Evolutionary conservation across 2,329 filamentous ascomycete genomes (phyloP), one percentile per base, ranked within the genome.

Genomic region (Microcyclospora pomicola): DNA sequence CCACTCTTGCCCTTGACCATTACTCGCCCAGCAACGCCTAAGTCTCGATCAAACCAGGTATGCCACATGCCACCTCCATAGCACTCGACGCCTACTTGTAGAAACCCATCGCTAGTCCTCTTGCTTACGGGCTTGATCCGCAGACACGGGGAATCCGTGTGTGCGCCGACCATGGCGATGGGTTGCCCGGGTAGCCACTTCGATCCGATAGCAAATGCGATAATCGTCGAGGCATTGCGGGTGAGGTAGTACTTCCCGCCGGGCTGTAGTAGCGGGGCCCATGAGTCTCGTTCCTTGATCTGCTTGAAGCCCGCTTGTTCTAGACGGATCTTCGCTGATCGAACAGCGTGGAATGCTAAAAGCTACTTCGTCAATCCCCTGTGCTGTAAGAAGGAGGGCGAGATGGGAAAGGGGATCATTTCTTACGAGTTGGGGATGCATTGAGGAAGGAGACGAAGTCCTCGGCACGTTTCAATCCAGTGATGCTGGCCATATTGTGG

Each of bases 21-120:
- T 11, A 83, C 83, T 42, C 91, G 74, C 7, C 91, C 91, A 27
- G 91, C 91, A 38, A 96, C 77, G 51, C 83, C 82, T 44, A 98
- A 67, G 59, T 98, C 91, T 36, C 91, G 79, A 60, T 98, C 91
- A 56, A 98, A 98, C 91, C 77, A 98, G 34, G 84, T 93, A 62
- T 95, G 87, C 88, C 88, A 96, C 54, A 96, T 79, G 39, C 91
- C 91, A 44, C 91, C 91, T 37, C 91, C 91, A 56, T 98, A 98
- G 2, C 85, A 88, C 68, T 98, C 91, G 36, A 95, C 88, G 37
- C 87, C 91, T 40, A 98, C 79, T 63, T 98, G 91, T 45, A 95
- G 64, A 61, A 91, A 98, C 10, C 88, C 88, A 47, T 82, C 81
- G 39, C 74, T 77, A 54, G 75, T 73, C 65, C 88, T 91, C 65